Base-by-base conservation (phyloP, 345 rosid species). In the Orychophragmus violaceus region DNA sequence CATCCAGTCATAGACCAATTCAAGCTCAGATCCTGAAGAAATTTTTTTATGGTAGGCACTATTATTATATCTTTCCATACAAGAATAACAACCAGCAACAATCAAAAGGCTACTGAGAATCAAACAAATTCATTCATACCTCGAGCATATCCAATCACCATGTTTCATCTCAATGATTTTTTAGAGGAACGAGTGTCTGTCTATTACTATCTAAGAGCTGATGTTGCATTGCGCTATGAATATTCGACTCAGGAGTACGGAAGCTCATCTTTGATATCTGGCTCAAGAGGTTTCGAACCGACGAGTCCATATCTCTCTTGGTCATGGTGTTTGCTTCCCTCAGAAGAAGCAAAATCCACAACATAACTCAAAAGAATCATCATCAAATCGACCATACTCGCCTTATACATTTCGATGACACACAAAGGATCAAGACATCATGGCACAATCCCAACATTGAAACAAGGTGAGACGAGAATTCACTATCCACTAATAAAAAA, bases 121-220 rank as follows among this genome's bases (percentile, higher is more conserved):
- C 4, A 44, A 39, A 18, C 35, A 49, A 50, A 59, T 17, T 4
- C 57, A 51, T 29, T 2, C 60, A 63, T 52, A 86, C 99, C 99
- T 87, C 9, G 81, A 66, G 71, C 99, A 94, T 50, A 82, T 77
- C 99, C 99, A 94, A 71, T 94, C 99, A 32, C 99, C 99, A 57
- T 80, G 85, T 85, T 84, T 94, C 95, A 88, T 85, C 81, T 88
- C 92, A 74, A 81, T 41, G 14, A 71, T 76, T 42, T 77, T 81
- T 33, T 80, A 42, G 37, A 68, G 7, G 86, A 69, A 69, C 75
- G 1, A 76, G 58, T 9, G 52, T 37, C 76, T 80, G 83, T n/a
- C 70, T 71, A 83, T 76, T 35, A 77, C 76, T 57, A 60, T 81
- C 82, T 16, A 64, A 51, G 45, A 64, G 76, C 70, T 77, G 83